Evolutionary conservation across 1,284 basidiomycete species (phyloP), one percentile per base, ranked within the genome.

Genomic region (Austroboletus niveus): DNA sequence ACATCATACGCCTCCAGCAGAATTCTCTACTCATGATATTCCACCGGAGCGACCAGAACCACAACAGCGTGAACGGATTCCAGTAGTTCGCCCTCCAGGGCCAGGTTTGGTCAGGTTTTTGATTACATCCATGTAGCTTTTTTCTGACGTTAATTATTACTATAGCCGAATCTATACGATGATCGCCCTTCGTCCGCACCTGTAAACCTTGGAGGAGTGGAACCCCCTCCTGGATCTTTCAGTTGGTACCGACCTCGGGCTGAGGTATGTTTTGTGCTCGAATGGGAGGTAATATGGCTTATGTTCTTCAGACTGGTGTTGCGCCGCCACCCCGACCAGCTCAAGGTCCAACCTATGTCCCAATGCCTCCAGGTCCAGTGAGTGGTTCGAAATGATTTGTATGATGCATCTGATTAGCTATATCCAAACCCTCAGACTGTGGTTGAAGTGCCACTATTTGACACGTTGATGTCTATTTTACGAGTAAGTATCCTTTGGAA

Each of bases 371-470:
- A 30, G 65, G 57, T 42, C 65, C 70, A 36, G 63, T 71, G 50
- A 58, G 72, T 62, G 14, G 35, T 49, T 20, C 32, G 2, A 20
- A 27, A 22, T 35, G 9, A 34, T 20, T 10, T 66, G 61, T 6
- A 22, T 48, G 15, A 12, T 27, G 17, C 17, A 27, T 34, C 30
- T 32, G 8, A 44, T 45, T 57, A 42, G 58, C 45, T 10, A 47
- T 24, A 38, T 51, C 1, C 47, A 12, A 45, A 38, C 49, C 1
- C 40, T 35, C 5, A 85, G 82, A 78, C 80, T 22, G 69, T 80
- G 36, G 77, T 85, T 10, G 77, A 82, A 58, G 49, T 87, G 8
- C 82, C 85, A 1, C 70, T 82, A 0, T 84, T 84, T 46, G 76
- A 81, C 45, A 74, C 75, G 0, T 59, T 82, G 51, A 76, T 89